These are phyloP conservation scores for Hymenoscyphus infarciens DNA, from an alignment of 2,329 filamentous ascomycete genomes.

Conservation along the genomic window DNA sequence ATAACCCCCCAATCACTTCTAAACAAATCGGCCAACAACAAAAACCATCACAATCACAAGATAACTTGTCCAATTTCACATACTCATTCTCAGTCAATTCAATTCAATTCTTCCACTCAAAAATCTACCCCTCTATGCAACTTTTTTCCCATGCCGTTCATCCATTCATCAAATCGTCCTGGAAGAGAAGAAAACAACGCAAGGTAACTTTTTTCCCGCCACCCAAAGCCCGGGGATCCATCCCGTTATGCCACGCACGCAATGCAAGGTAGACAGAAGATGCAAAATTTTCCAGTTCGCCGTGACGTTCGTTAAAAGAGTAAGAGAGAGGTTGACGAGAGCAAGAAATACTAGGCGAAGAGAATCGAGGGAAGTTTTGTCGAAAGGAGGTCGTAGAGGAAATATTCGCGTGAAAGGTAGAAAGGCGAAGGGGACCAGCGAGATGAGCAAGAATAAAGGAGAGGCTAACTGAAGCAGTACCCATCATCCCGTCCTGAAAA, in stretches of 20 bases:
- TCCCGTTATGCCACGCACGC: conserved; percentile 10
- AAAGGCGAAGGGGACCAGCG: background rate
- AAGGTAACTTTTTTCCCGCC: background rate
- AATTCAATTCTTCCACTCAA: background rate
- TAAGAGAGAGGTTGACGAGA: too few relatives aligned
- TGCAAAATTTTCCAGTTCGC: background rate
- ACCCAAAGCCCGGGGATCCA: conserved; percentile 1
- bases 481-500: background rate
- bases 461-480: background rate
- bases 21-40: too few relatives aligned
- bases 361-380: background rate
- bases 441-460: background rate
- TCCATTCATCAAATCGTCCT: background rate
- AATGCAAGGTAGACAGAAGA: conserved; percentile 8
- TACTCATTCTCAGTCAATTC: background rate
- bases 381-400: background rate
- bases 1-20: too few relatives aligned
- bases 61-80: too few relatives aligned
- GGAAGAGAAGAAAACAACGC: background rate
- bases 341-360: background rate
- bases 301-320: background rate
- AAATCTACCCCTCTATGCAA: background rate
- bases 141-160: background rate
- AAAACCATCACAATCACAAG: too few relatives aligned
- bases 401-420: background rate